phyloP scores from a whole-genome alignment of 129 eudicot species.

The Artemisia argyi region DNA sequence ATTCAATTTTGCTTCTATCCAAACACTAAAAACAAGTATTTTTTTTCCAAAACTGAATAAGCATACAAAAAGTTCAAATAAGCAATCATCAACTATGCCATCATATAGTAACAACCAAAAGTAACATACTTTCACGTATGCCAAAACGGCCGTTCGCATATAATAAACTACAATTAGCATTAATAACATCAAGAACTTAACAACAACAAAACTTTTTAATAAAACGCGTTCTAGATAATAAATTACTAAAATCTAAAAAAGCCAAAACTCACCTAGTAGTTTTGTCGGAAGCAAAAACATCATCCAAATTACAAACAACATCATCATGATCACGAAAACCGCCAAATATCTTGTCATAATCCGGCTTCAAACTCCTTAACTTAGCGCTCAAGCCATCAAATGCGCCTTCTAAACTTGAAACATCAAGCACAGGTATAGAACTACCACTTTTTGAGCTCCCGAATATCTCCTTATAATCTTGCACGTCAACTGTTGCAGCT shows the following conservation, averaged over 20 bases:
- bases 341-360: slow-evolving; percentile 71
- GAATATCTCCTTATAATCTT: slow-evolving; percentile 80
- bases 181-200: slow-evolving; percentile 23
- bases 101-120: not conserved
- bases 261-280: not conserved
- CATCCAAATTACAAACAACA: slow-evolving; percentile 42
- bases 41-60: too few relatives aligned
- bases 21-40: too few relatives aligned
- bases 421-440: slow-evolving; percentile 79
- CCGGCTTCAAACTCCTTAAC: slow-evolving; percentile 46
- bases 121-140: not conserved
- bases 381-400: slow-evolving; percentile 26
- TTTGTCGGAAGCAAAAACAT: slow-evolving; percentile 29
- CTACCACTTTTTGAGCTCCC: slow-evolving; percentile 35
- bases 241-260: not conserved
- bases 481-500: slow-evolving; percentile 17
- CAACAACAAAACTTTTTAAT: slow-evolving; percentile 10
- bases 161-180: slow-evolving; percentile 9
- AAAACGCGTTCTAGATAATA: slow-evolving; percentile 1
- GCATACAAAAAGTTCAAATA: slow-evolving; percentile 2
- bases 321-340: slow-evolving; percentile 46
- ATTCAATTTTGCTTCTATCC: too few relatives aligned
- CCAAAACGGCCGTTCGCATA: slow-evolving; percentile 33
- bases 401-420: slow-evolving; percentile 39
- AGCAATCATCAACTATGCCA: not conserved